Base-by-base conservation (phyloP, 345 rosid species). In the Mangifera indica region DNA sequence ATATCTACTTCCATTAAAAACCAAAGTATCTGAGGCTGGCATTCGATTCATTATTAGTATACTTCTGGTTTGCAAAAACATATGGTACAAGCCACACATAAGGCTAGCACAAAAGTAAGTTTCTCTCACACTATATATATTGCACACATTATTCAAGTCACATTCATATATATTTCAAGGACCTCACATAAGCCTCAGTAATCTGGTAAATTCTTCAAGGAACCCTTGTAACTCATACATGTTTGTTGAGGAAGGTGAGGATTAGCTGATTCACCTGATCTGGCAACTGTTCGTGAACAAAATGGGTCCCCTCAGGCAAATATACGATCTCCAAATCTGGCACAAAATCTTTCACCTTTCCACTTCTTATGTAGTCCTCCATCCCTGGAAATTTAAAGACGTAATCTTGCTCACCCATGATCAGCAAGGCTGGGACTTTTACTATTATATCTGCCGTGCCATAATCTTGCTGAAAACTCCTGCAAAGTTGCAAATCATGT, bases 371-470 rank as follows among this genome's bases (percentile, higher is more conserved):
- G 71, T 76, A 87, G 20, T 84, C 86, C 48, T 82, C 88, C 58
- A 69, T 81, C 61, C 88, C 89, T 0, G 84, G 84, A 71, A 89
- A 85, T 60, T 80, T 81, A 4, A 84, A 67, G 63, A 73, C 65
- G 63, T 84, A 89, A 70, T 89, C 91, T 76, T 81, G 81, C 24
- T 74, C 76, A 2, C 88, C 90, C 83, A 83, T 74, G 64, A 88
- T 81, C 58, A 88, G 64, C 11, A 86, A 68, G 0, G 83, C 82
- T 5, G 90, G 87, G 53, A 61, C 81, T 74, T 79, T 73, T 48
- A 85, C 75, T n/a, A 34, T 58, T 1, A 71, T 64, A 63, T 83
- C 83, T 48, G 74, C 11, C 55, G 77, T 11, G 29, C 45, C 59
- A 32, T 74, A 64, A 6, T 78, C 62, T 42, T 85, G 81, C 2